Conservation (phyloP, 768 basidiomycete species). For the Rhodotorula graminis region DNA sequence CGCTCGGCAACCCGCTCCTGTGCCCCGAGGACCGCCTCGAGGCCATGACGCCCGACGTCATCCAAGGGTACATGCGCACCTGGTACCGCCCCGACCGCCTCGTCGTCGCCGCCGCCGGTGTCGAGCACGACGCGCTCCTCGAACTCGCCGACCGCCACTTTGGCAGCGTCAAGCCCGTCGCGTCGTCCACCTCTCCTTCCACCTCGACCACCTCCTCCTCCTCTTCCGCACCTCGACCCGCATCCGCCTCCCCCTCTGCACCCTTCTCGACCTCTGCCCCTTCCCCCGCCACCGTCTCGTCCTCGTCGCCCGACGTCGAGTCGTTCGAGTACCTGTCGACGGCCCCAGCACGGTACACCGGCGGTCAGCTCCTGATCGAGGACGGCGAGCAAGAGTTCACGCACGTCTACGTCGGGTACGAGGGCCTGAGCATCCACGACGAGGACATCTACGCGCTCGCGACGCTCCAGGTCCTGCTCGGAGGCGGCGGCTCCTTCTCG, state of each 20-base stretch:
- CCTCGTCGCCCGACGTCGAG: slow-evolving; percentile 38
- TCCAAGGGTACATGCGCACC: slow-evolving; percentile 62
- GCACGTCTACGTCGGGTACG: slow-evolving; percentile 87
- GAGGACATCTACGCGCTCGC: slow-evolving; percentile 89
- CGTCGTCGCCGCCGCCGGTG: slow-evolving; percentile 89
- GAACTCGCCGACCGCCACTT: slow-evolving; percentile 80
- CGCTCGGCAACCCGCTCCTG: slow-evolving; percentile 82
- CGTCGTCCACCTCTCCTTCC: slow-evolving; percentile 42
- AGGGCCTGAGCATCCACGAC: slow-evolving; percentile 83
- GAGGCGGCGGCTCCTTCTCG: slow-evolving; percentile 93
- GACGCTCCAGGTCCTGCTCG: slow-evolving; percentile 88
- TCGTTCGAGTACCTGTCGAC: slow-evolving; percentile 45
- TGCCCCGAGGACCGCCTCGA: slow-evolving; percentile 80
- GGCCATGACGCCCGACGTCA: slow-evolving; percentile 58
- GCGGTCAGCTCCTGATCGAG: slow-evolving; percentile 68
- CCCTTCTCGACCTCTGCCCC: slow-evolving; percentile 49
- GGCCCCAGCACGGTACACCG: slow-evolving; percentile 61
- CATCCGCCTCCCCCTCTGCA: slow-evolving; percentile 42
- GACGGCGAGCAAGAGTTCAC: slow-evolving; percentile 64
- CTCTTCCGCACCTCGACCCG: slow-evolving; percentile 49
- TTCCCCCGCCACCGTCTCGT: slow-evolving; percentile 49
- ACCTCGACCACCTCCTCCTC: slow-evolving; percentile 53
- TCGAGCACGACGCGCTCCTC: slow-evolving; percentile 82
- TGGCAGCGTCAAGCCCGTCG: slow-evolving; percentile 55
- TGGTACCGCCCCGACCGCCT: slow-evolving; percentile 94